Base-by-base conservation (phyloP, 2,329 filamentous ascomycete species). In the Cercospora sp. region DNA sequence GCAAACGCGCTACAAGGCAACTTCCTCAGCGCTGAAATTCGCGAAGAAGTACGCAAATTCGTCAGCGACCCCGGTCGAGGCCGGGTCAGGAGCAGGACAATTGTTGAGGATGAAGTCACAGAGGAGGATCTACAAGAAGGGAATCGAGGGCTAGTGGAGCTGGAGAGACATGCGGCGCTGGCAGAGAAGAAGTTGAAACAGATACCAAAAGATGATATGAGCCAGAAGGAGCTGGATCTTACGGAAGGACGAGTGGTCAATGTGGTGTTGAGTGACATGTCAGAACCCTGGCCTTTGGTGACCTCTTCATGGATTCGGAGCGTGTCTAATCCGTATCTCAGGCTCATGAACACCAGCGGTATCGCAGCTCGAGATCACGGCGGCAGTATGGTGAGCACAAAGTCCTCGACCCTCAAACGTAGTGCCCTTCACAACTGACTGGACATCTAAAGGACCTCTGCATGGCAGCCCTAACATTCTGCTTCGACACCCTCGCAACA, bases 321-420 rank as follows among this genome's bases (percentile, higher is more conserved):
- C 84, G 87, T 97, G 87, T 96, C 90, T 94, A 91, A 95, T 87
- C 93, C 93, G 72, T 95, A 96, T 89, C 80, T 83, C 86, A 99
- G 95, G 95, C 91, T 99, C 90, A 97, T 97, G 93, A 99, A 99
- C 81, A 97, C 94, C 75, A 97, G 91, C 82, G 95, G 95, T 66
- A 91, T 92, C 76, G 81, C 81, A 20, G 95, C 96, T 77, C 88
- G 89, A 72, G 95, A 99, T 80, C 95, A 99, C 81, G 90, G 89
- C 9, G 92, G 92, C 31, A 97, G 93, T 81, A 98, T 99, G 92
- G 94, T 97, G 82, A 78, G 90, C 36, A 6, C 12, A 9, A 16
- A 13, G 0, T 3, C 36, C n/a, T n/a, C n/a, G n/a, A n/a, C n/a
- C n/a, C n/a, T n/a, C n/a, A n/a, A n/a, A n/a, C n/a, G n/a, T n/a